Base-by-base conservation (phyloP, 75 land plant species). In the Sequoia sempervirens region DNA sequence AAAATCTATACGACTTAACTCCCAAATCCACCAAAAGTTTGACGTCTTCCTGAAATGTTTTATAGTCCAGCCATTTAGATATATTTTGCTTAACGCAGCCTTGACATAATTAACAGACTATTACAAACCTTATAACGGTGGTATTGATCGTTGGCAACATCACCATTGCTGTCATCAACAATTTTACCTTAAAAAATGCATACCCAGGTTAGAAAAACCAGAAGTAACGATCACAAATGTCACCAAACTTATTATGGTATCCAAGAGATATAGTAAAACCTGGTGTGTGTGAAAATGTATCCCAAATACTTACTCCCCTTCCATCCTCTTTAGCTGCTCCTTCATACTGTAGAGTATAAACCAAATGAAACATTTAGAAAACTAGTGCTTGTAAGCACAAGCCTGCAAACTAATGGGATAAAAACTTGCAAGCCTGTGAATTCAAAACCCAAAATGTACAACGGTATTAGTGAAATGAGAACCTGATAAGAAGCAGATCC, bases 121-220 rank as follows among this genome's bases (percentile, higher is more conserved):
- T 64, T 64, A 18, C 68, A 64, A 64, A 50, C 87, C 76, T 86
- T 83, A 52, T 86, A 86, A 61, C 83, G 84, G 81, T 86, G 85
- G 61, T 86, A 86, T 15, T 83, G 84, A 64, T 83, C 87, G 2
- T 70, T 14, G 2, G 75, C 74, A 17, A 79, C 28, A 34, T 86
- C 87, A 0, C 75, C 85, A 2, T 17, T 86, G 70, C 87, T 83
- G 14, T 69, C 84, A 72, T 83, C 87, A 23, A 41, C 15, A 78
- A 83, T 76, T 15, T 45, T 74, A 6, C 87, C 87, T 86, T 58
- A 18, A 66, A 66, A 54, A 54, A 18, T 1, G 15, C 58, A 54
- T 54, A 15, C 4, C 18, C 58, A 17, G 58, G 17, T 54, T 54
- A 54, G 58, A 54, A 15, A 15, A 54, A 54, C 18, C 58, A 54